phyloP scores from a whole-genome alignment of 352 stramenopile genomes.

The Phytophthora pisi region DNA sequence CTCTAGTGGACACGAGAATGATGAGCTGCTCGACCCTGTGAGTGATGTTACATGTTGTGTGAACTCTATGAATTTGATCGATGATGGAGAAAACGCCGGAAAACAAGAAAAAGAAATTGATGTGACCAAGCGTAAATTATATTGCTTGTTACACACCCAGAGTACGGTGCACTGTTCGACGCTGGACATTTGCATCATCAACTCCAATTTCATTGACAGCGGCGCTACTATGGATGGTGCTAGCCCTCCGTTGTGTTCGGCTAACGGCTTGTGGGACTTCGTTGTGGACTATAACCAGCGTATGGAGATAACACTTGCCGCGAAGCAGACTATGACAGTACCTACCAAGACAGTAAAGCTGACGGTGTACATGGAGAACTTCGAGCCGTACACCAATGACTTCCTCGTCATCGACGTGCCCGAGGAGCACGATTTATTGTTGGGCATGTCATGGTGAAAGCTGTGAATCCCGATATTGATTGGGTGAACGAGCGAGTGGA shows the following conservation, averaged over 20 bases:
- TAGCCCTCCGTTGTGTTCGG: constrained; percentile 11
- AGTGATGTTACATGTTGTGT: not conserved
- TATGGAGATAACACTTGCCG: constrained; percentile 15
- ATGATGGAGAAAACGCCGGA: constrained; percentile 10
- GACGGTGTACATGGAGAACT: constrained; percentile 15
- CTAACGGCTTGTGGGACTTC: constrained; percentile 2
- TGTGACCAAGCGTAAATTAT: not conserved
- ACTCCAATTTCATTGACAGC: constrained; percentile 26
- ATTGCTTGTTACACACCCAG: constrained; percentile 14
- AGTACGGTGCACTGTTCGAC: constrained; percentile 13
- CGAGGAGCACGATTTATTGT: constrained; percentile 1
- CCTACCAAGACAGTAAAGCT: constrained; percentile 3
- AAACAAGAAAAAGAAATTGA: constrained; percentile 13
- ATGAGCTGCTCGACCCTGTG: constrained; percentile 4
- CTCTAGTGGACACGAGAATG: no score
- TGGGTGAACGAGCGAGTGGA: not conserved
- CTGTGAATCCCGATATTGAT: constrained; percentile 1
- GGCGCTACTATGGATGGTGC: constrained; percentile 18
- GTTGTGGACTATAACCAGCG: constrained; percentile 12
- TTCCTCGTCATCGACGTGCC: constrained; percentile 19
- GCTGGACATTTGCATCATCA: constrained; percentile 11
- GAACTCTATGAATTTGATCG: not conserved
- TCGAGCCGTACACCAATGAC: constrained; percentile 12
- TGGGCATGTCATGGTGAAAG: not conserved
- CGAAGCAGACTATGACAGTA: constrained; percentile 10